Conservation (phyloP, 352 stramenopile genomes). For the Phytophthora nicotianae region DNA sequence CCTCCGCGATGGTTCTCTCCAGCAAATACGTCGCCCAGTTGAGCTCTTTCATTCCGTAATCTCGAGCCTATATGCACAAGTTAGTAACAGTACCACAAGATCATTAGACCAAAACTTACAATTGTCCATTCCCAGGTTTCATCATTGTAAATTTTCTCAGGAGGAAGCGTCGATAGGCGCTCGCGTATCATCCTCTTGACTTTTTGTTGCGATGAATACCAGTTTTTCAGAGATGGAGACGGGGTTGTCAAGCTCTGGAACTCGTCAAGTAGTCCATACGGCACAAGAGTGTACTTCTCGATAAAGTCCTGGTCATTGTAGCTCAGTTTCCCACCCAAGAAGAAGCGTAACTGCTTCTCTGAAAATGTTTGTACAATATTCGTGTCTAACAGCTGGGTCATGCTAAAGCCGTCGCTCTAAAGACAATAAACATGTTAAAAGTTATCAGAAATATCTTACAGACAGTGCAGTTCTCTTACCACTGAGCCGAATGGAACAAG, state of each 20-base stretch:
- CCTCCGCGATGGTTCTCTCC: conserved; percentile 78
- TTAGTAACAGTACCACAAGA: background rate
- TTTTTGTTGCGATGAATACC: conserved; percentile 50
- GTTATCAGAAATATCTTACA: background rate
- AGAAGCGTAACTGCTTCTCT: conserved; percentile 52
- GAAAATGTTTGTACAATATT: conserved; percentile 31
- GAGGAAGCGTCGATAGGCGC: conserved; percentile 48
- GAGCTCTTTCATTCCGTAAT: conserved; percentile 78
- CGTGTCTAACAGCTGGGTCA: conserved; percentile 47
- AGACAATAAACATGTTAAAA: conserved; percentile 4
- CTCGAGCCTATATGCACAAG: conserved; percentile 48
- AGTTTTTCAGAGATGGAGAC: conserved; percentile 37
- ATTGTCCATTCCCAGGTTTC: conserved; percentile 95
- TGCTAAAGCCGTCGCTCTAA: conserved; percentile 53
- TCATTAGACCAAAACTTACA: conserved; percentile 30
- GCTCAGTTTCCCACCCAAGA: conserved; percentile 84
- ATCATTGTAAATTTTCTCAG: conserved; percentile 79
- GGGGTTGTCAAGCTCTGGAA: conserved; percentile 35
- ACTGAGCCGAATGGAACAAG: conserved; percentile 44
- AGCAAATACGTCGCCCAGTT: conserved; percentile 90
- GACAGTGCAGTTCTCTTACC: conserved; percentile 25
- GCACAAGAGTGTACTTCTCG: conserved; percentile 51
- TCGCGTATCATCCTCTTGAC: conserved; percentile 46
- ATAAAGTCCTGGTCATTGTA: conserved; percentile 65
- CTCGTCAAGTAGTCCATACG: conserved; percentile 64